Evolutionary conservation across 495 filamentous ascomycete genomes (phyloP).

Genomic region (Usnea hakonensis): DNA sequence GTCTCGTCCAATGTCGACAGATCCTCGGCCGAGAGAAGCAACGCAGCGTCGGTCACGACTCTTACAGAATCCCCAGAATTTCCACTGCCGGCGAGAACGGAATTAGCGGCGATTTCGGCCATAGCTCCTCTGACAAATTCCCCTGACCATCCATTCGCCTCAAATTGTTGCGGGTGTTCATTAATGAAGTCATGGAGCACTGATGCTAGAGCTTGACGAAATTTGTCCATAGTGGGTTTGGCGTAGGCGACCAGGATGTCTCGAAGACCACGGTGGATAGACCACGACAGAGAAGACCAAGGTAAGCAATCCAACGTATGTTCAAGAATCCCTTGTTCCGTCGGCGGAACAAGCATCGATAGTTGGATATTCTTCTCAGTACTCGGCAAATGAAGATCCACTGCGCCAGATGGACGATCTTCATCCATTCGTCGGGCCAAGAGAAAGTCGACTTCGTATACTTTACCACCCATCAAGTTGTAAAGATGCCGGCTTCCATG

Average conservation of each 20-base stretch:
- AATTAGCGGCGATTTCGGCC: constrained; percentile 25
- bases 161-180: constrained; percentile 11
- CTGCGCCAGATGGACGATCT: neutral
- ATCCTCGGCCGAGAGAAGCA: constrained; percentile 5
- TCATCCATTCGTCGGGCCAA: neutral
- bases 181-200: constrained; percentile 18
- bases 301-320: constrained; percentile 29
- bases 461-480: constrained; percentile 32
- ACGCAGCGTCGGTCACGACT: constrained; percentile 25
- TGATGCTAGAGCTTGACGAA: constrained; percentile 22
- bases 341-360: constrained; percentile 18
- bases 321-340: constrained; percentile 19
- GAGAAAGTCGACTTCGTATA: constrained; percentile 29
- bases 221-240: constrained; percentile 25
- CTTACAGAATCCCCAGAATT: constrained; percentile 32
- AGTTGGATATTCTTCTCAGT: constrained; percentile 14
- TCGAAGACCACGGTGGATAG: constrained; percentile 31
- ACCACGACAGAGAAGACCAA: constrained; percentile 32
- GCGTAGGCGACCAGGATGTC: constrained; percentile 30
- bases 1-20: constrained; percentile 19
- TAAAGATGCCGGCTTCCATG: constrained; percentile 30
- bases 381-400: constrained; percentile 11
- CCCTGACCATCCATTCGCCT: constrained; percentile 26
- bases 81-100: constrained; percentile 27
- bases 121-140: constrained; percentile 27